These are phyloP conservation scores for Pyrenophora teres DNA, from an alignment of 2,329 filamentous ascomycete species.

Conservation along the genomic window DNA sequence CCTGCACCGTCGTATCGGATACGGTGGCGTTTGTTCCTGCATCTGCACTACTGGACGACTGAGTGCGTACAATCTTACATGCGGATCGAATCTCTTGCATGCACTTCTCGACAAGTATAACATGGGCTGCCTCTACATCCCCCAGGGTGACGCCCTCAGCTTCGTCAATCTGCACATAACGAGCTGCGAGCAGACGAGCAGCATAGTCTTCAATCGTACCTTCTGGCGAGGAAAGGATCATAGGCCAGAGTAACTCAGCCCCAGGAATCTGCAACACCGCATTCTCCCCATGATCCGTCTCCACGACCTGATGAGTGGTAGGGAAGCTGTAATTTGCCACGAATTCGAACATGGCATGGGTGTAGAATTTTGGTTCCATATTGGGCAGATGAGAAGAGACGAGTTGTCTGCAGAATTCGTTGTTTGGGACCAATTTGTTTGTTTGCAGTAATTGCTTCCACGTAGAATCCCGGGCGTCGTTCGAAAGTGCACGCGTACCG, in stretches of 20 bases:
- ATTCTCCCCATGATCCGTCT: slow-evolving; percentile 24
- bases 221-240: slow-evolving; percentile 72
- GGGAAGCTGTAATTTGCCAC: slow-evolving; percentile 54
- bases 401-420: slow-evolving; percentile 39
- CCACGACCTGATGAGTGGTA: slow-evolving; percentile 18
- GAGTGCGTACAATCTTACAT: slow-evolving; percentile 20
- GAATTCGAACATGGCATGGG: slow-evolving; percentile 66
- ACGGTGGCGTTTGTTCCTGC: slow-evolving; percentile 11
- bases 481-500: slow-evolving; percentile 63
- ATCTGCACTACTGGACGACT: background rate
- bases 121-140: slow-evolving; percentile 64
- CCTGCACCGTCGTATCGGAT: slow-evolving; percentile 32
- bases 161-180: slow-evolving; percentile 64
- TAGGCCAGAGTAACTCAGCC: slow-evolving; percentile 78
- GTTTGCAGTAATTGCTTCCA: slow-evolving; percentile 59
- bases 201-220: slow-evolving; percentile 69
- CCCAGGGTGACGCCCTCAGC: slow-evolving; percentile 50
- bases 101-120: slow-evolving; percentile 74
- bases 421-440: slow-evolving; percentile 25
- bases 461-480: slow-evolving; percentile 65
- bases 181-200: slow-evolving; percentile 71
- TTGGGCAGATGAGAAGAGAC: slow-evolving; percentile 59
- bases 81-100: slow-evolving; percentile 61
- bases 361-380: slow-evolving; percentile 64
- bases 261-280: slow-evolving; percentile 57